Base-by-base conservation (phyloP, 139 green algal species). In the Ettlia oleoabundans region DNA sequence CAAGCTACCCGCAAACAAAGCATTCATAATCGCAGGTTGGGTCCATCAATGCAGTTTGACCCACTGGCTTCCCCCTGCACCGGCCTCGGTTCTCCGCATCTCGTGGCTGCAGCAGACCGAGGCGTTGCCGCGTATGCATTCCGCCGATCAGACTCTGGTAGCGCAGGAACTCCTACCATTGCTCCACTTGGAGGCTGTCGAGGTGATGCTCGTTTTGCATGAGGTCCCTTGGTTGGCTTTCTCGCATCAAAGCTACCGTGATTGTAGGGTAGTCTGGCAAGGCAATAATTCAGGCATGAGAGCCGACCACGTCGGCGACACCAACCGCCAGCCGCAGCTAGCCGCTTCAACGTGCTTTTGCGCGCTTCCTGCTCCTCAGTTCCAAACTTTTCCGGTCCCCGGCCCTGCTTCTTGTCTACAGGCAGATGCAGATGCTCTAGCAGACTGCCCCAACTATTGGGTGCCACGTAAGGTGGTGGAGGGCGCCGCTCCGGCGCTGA, bases 371-470 rank as follows among this genome's bases (percentile, higher is more conserved):
- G 47, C 47, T 15, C 47, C 47, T 10, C 15, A 24, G 47, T 15
- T 24, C 47, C 13, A 10, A 58, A 58, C 47, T 10, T 58, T 24
- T 58, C 47, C 47, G 15, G 10, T 24, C 13, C 47, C 15, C 47
- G 10, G 47, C 13, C 47, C 47, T 15, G 47, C 55, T n/a, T 9
- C 55, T 65, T 9, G 30, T n/a, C 2, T 18, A 18, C 76, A 82
- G 76, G 76, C n/a, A 18, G 76, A 82, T 47, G 76, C 76, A 7
- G 76, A 71, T n/a, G 61, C 61, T 2, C 76, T 82, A 30, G 40
- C 61, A 24, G 76, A 72, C 10, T 82, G 58, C 40, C 76, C 76
- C n/a, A 82, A 82, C 76, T 72, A 63, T 61, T 82, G 76, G 76
- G 58, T 82, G 76, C 76, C 58, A 2, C 61, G 61, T 7, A 58